Evolutionary conservation across 495 filamentous ascomycete species (phyloP).

Genomic region (Penicillium egyptiacum): DNA sequence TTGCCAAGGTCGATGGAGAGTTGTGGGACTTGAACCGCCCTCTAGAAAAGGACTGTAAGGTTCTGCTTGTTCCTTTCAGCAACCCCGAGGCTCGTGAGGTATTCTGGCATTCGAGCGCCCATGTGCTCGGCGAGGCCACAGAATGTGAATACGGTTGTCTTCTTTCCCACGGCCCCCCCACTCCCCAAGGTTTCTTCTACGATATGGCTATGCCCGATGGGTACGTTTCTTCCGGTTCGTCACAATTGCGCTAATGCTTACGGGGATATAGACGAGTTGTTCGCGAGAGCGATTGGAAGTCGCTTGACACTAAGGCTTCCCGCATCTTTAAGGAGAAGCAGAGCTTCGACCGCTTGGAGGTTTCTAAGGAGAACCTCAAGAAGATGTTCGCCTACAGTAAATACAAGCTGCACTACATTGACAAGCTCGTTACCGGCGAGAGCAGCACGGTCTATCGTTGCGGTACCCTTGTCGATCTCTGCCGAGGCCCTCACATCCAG

Average conservation of each 20-base stretch:
- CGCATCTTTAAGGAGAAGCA: conserved; percentile 95
- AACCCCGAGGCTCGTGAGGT: conserved; percentile 79
- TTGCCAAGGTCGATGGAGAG: conserved; percentile 77
- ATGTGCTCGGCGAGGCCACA: conserved; percentile 89
- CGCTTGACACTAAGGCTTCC: conserved; percentile 70
- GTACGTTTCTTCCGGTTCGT: conserved; percentile 39
- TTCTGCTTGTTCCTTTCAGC: conserved; percentile 82
- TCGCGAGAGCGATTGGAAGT: conserved; percentile 69
- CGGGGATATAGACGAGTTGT: conserved; percentile 58
- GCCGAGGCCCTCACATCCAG: conserved; percentile 81
- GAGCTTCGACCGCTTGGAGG: conserved; percentile 82
- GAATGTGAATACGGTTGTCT: conserved; percentile 88
- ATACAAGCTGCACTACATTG: conserved; percentile 95
- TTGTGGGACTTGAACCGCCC: conserved; percentile 93
- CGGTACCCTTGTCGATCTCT: conserved; percentile 77
- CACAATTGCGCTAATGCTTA: conserved; percentile 13
- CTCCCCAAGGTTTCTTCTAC: conserved; percentile 95
- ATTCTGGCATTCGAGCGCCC: conserved; percentile 92
- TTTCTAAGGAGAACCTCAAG: conserved; percentile 84
- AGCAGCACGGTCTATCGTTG: conserved; percentile 91
- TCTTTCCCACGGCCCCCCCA: conserved; percentile 89
- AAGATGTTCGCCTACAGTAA: conserved; percentile 98
- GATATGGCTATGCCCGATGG: conserved; percentile 86
- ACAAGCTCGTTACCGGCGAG: conserved; percentile 87
- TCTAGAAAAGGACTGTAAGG: conserved; percentile 69